A percentile compares a stretch with the other conserved stretches of the same genome.
phyloP scores from a whole-genome alignment of 805 yeast genomes.

The Torulaspora microellipsoides region DNA sequence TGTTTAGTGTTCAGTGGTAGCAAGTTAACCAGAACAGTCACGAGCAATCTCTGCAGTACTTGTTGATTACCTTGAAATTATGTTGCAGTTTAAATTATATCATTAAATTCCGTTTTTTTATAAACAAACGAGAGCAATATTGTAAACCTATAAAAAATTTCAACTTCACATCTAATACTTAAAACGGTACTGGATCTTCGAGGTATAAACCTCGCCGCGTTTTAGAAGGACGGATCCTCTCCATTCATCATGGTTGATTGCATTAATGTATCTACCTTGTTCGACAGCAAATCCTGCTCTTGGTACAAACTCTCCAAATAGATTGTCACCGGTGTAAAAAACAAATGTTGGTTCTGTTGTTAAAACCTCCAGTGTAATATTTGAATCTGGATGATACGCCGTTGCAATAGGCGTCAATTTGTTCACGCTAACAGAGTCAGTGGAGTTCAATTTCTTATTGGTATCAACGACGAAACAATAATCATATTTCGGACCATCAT shows the following conservation, averaged over 20 bases:
- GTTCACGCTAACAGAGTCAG: slow-evolving; percentile 44
- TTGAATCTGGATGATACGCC: slow-evolving; percentile 44
- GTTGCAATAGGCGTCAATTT: slow-evolving; percentile 37
- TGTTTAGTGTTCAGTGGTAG: too few relatives aligned
- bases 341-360: slow-evolving; percentile 68
- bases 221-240: slow-evolving; percentile 43
- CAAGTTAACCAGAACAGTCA: too few relatives aligned
- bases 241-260: slow-evolving; percentile 47
- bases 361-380: slow-evolving; percentile 39
- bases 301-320: slow-evolving; percentile 36
- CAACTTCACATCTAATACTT: not conserved
- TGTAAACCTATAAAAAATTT: not conserved
- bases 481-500: slow-evolving; percentile 38
- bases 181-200: slow-evolving; percentile 34
- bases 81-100: too few relatives aligned
- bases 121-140: not conserved
- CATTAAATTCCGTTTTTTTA: not conserved
- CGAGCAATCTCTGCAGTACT: too few relatives aligned
- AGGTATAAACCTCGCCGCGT: slow-evolving; percentile 52
- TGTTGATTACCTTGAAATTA: too few relatives aligned
- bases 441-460: slow-evolving; percentile 38
- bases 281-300: slow-evolving; percentile 59
- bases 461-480: slow-evolving; percentile 44
- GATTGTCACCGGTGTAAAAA: slow-evolving; percentile 57
- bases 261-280: slow-evolving; percentile 55